Conservation (phyloP, 176 grass and related monocot species). For the Triticum timopheevii region DNA sequence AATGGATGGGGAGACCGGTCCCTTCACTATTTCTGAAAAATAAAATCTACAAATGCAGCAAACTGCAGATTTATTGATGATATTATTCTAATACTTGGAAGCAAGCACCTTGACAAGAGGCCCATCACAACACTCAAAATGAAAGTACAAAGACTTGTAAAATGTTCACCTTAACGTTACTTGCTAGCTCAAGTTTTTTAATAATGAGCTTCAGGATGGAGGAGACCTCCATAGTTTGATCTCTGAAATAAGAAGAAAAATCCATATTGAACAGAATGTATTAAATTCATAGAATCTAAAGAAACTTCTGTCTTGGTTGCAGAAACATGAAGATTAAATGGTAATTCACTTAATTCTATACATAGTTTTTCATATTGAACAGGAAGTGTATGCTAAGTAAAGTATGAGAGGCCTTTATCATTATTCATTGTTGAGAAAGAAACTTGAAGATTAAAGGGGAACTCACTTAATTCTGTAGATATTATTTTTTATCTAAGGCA, state of each 20-base stretch:
- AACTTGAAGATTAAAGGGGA: background rate
- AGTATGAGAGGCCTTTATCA: background rate
- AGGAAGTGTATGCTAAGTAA: background rate
- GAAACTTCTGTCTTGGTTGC: too few relatives aligned
- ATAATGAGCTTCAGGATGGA: constrained; percentile 74
- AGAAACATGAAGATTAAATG: too few relatives aligned
- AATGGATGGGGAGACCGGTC: too few relatives aligned
- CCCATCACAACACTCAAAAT: background rate
- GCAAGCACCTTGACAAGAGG: background rate
- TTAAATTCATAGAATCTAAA: background rate
- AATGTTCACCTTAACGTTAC: constrained; percentile 65
- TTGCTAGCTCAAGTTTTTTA: constrained; percentile 62
- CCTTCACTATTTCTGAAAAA: background rate
- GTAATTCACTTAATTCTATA: too few relatives aligned
- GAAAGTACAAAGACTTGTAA: background rate
- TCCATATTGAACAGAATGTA: too few relatives aligned
- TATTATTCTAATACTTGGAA: constrained; percentile 7
- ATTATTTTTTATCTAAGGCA: too few relatives aligned
- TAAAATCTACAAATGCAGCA: background rate
- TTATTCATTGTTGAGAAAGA: background rate
- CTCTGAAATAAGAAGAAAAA: constrained; percentile 48
- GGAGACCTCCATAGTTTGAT: constrained; percentile 56
- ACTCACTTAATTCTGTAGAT: constrained; percentile 67
- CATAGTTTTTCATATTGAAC: too few relatives aligned
- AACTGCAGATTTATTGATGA: background rate